Evolutionary conservation across 495 filamentous ascomycete genomes (phyloP), one percentile per base, ranked within the genome.

Genomic region (Wilcoxina mikolae): DNA sequence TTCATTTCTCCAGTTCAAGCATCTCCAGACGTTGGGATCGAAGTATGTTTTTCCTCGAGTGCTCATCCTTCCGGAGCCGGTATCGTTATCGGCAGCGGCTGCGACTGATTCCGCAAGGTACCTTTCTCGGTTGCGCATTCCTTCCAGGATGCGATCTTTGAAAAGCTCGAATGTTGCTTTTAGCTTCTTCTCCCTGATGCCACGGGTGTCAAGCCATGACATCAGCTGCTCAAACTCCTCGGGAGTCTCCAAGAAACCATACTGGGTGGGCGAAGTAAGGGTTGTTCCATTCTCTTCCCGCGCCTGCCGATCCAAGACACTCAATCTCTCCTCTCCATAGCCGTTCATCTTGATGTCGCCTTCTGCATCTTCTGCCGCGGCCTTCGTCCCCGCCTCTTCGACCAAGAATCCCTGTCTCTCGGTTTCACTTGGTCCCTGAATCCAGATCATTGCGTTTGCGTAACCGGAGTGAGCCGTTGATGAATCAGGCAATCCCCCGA

Each of bases 381-480:
- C 51, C 76, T 80, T 58, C 71, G 70, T 64, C 24, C 60, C 60
- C 0, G 60, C 53, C 57, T 76, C 76, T 56, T 76, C 74, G 56
- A 88, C 77, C 73, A 81, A 2, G 58, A 84, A 84, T 17, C 90
- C 91, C 42, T 82, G 76, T 4, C 84, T 76, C 68, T 98, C 91
- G 65, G 89, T 75, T 41, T 89, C 84, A 67, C 94, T 85, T 0
- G 91, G 91, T 0, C 91, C 91, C 67, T 98, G 91, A 24, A 98
- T 81, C 91, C 91, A 98, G 38, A 98, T 70, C 51, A 87, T 84
- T 7, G 86, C 91, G 65, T 96, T 98, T 10, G 93, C 88, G 63
- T 95, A 98, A 10, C 76, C 78, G 18, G 89, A 86, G 35, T 81
- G 73, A 0, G 87, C 81, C 3, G 88, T 96, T 3, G 88, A 95